A percentile compares a stretch with the other conserved stretches of the same genome.
phyloP scores from a whole-genome alignment of 768 basidiomycete species.

The Russula compacta region DNA sequence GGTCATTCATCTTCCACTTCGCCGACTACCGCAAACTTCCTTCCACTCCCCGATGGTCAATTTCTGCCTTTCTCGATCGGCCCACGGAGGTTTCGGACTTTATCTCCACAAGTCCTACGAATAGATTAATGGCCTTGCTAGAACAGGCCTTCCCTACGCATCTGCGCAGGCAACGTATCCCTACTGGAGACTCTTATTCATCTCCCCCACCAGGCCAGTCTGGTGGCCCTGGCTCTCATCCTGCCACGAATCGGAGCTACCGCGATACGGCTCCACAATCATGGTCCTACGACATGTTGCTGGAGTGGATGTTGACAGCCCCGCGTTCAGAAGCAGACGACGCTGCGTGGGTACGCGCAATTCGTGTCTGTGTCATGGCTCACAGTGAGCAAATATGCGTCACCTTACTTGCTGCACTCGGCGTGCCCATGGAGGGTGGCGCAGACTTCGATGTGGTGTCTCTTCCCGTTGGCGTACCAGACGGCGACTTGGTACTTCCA shows the following conservation, averaged over 20 bases:
- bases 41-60: slow-evolving; percentile 14
- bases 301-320: slow-evolving; percentile 19
- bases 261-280: background rate
- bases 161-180: slow-evolving; percentile 4
- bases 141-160: slow-evolving; percentile 20
- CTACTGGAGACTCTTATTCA: background rate
- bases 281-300: slow-evolving; percentile 18
- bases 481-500: slow-evolving; percentile 2
- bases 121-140: slow-evolving; percentile 19
- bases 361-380: slow-evolving; percentile 19
- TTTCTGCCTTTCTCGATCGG: slow-evolving; percentile 20
- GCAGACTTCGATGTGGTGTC: slow-evolving; percentile 13
- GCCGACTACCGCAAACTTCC: background rate
- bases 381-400: slow-evolving; percentile 21
- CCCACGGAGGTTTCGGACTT: slow-evolving; percentile 19
- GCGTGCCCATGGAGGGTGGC: slow-evolving; percentile 20
- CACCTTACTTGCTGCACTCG: slow-evolving; percentile 18
- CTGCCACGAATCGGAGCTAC: background rate
- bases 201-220: background rate
- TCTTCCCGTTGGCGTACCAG: slow-evolving; percentile 10
- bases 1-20: background rate
- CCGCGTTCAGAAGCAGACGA: slow-evolving; percentile 14
- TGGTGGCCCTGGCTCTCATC: background rate
- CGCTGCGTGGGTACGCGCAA: slow-evolving; percentile 14
- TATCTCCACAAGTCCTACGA: slow-evolving; percentile 17